Evolutionary conservation across 352 stramenopile genomes (phyloP), one percentile per base, ranked within the genome.

Genomic region (Bremia lactucae): DNA sequence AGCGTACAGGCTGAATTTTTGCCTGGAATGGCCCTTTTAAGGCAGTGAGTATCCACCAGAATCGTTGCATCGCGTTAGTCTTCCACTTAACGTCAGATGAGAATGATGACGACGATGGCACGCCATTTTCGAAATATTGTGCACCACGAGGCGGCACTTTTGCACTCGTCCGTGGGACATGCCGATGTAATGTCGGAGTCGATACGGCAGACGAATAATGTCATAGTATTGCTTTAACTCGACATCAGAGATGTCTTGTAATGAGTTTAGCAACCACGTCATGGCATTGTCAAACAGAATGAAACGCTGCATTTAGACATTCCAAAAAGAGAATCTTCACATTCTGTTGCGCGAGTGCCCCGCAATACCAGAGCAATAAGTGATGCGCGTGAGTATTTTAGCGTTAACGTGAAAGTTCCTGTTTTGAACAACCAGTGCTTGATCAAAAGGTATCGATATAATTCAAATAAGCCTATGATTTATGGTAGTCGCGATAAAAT

Each of bases 401-500:
- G n/a, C n/a, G 44, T 58, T 24, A 89, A 58, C 11, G 79, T 65
- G 19, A 72, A 85, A 2, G 56, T 64, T n/a, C 68, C 70, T 10
- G 55, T 53, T 23, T 74, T 87, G 31, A 36, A 3, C 9, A 29
- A 6, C 31, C 44, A 44, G n/a, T n/a, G n/a, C n/a, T n/a, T n/a
- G n/a, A n/a, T n/a, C n/a, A n/a, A 36, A 21, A 8, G 3, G 26
- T 19, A 4, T 21, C n/a, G 19, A 13, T 5, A 6, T 16, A 19
- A 15, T 38, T 6, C 21, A 25, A 18, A 18, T 14, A 18, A 8
- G 22, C 3, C 8, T 20, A n/a, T 23, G 22, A 8, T 13, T 7
- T 72, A 72, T 59, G 14, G 72, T 81, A 33, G 54, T 61, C 2
- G 59, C 60, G 42, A 89, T 87, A 25, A 87, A 31, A 37, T 89